phyloP scores from a whole-genome alignment of 2,329 filamentous ascomycete species.

The Ophiocordyceps unilateralis region DNA sequence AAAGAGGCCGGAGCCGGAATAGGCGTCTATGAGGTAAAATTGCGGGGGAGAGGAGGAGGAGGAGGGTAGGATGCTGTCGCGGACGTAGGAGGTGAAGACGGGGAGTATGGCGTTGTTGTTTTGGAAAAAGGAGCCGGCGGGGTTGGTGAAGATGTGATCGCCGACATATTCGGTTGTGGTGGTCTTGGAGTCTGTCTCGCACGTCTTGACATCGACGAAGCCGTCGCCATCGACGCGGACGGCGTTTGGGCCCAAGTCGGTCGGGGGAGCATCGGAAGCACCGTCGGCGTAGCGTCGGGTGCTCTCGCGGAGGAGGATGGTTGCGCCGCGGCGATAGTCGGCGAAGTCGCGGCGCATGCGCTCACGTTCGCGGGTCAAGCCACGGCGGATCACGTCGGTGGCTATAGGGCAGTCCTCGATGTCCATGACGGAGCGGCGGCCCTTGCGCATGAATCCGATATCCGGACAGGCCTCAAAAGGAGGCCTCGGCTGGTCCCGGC shows the following conservation, averaged over 20 bases:
- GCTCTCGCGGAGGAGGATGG: conserved; percentile 73
- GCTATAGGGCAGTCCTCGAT: conserved; percentile 97
- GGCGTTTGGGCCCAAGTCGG: conserved; percentile 13
- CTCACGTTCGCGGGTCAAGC: conserved; percentile 62
- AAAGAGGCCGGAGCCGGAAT: conserved; percentile 94
- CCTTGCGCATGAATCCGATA: conserved; percentile 84
- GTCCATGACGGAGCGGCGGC: conserved; percentile 63
- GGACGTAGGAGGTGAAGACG: conserved; percentile 72
- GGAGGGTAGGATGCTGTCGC: conserved; percentile 53
- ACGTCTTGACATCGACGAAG: conserved; percentile 67
- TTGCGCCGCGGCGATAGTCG: conserved; percentile 67
- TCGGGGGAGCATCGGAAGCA: conserved; percentile 12
- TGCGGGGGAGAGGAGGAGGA: neutral
- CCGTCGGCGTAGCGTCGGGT: conserved; percentile 49
- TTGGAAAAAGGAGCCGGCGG: conserved; percentile 91
- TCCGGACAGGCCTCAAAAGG: conserved; percentile 49
- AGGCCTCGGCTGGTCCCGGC: conserved; percentile 24
- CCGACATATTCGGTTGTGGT: conserved; percentile 79
- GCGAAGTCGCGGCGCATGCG: conserved; percentile 53
- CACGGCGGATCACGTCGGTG: conserved; percentile 66
- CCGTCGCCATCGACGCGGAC: conserved; percentile 32
- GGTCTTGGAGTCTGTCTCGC: conserved; percentile 71
- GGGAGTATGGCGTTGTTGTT: conserved; percentile 98
- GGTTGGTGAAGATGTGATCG: conserved; percentile 72
- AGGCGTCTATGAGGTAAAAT: conserved; percentile 83